Evolutionary conservation across 1,139 yeast genomes (phyloP), one percentile per base, ranked within the genome.

Genomic region (Hyphopichia wangnamkhiaoensis): DNA sequence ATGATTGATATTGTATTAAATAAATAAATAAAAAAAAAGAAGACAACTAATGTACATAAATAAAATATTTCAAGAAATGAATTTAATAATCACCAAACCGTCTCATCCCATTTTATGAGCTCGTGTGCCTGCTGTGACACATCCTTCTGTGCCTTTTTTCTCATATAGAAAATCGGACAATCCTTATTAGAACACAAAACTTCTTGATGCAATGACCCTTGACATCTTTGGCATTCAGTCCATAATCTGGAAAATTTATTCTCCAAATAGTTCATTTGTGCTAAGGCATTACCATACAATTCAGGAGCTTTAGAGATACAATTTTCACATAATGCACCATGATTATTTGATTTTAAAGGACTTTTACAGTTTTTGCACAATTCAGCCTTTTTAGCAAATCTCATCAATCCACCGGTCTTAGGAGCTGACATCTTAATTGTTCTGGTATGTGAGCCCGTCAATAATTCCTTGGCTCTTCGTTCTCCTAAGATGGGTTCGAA

Each of bases 211-310:
- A 94, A 68, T 17, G 95, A 87, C 0, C 98, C 98, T 54, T 94
- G 98, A 61, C 98, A 94, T 48, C 98, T 73, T 65, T 94, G 99
- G 59, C 99, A 94, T 58, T 94, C 96, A 0, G 98, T 93, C 99
- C 99, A 94, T 44, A 94, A 68, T 47, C 95, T 71, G 1, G 96
- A 84, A 55, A 89, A 94, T 52, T 85, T 84, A 46, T 80, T 78
- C 58, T 94, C 96, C 48, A 93, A 65, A 36, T 80, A 81, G 54
- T 89, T 86, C 74, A 91, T 82, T 44, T 81, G 84, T 5, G 87
- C 84, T 37, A 94, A 65, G 5, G 95, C 90, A 45, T 80, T 79
- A 18, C 91, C 82, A 55, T 90, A 93, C 28, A 90, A 63, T 52
- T 80, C 84, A 2, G 94, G 91, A 0, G 95, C 91, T 46, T 79